Evolutionary conservation across 495 filamentous ascomycete species (phyloP), one percentile per base, ranked within the genome.

Genomic region (Peziza echinospora): DNA sequence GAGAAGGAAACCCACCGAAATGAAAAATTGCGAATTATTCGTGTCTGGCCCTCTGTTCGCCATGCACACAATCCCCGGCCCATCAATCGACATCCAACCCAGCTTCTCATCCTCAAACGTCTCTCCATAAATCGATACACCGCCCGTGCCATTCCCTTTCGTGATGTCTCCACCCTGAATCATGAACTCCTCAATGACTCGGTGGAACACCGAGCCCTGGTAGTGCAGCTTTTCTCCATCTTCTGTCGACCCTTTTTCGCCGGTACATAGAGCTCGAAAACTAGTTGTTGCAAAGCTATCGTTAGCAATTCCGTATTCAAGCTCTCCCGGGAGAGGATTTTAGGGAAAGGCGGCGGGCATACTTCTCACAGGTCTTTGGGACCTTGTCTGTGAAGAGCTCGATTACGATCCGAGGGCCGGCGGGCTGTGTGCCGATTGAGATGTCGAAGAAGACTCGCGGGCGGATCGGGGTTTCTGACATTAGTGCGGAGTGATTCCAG

Each of bases 361-460:
- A 91, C 84, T 66, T 68, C 51, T 68, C 62, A 49, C 59, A 64
- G 47, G 66, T 67, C 28, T 59, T 54, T 13, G 66, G 66, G 5
- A 64, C 57, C 42, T 66, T 57, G 46, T 69, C 66, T 37, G 49
- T 49, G 52, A 68, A 69, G 26, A 69, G 53, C 49, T 68, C 65
- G 39, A 69, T 63, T 1, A 59, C 55, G n/a, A 69, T 59, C 10
- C 66, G 56, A 17, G 30, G 6, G 24, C 65, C 64, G 9, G 55
- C 55, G 8, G 63, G 63, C 41, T 66, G 55, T 21, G 50, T 52
- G 42, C 58, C 65, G 25, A 62, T 58, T 48, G 50, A 54, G 19
- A 65, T 47, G 23, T 68, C 63, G 19, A 67, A 49, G 22, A 64
- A 67, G 13, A 61, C 60, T 17, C 64, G 56, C 17, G 65, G 64